Percentiles rank a stretch among this genome's conserved stretches.
phyloP scores from a whole-genome alignment of 352 stramenopile genomes.

The Phytophthora pluvialis region DNA sequence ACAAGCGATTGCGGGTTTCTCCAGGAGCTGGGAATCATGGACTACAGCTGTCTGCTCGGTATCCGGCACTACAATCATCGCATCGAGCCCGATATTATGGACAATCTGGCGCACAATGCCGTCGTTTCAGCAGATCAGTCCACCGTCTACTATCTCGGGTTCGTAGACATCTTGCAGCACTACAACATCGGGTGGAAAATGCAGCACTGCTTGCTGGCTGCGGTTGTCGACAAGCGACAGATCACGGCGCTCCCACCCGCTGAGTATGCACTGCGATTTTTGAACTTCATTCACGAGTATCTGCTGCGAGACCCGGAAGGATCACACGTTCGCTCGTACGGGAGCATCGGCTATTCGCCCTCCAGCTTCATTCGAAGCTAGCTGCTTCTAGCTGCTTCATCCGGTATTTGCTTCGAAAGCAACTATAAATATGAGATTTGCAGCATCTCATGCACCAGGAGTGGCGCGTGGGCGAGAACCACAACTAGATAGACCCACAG shows the following conservation, averaged over 20 bases:
- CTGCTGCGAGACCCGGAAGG: slow-evolving; percentile 69
- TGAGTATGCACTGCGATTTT: slow-evolving; percentile 86
- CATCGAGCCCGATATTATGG: slow-evolving; percentile 55
- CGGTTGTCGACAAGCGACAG: slow-evolving; percentile 72
- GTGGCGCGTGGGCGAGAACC: too few relatives aligned
- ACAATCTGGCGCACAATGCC: slow-evolving; percentile 74
- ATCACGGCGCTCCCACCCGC: slow-evolving; percentile 84
- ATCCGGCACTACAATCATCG: slow-evolving; percentile 65
- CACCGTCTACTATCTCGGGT: slow-evolving; percentile 85
- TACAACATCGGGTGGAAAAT: slow-evolving; percentile 89
- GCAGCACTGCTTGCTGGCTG: slow-evolving; percentile 77
- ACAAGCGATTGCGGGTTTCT: slow-evolving; percentile 87
- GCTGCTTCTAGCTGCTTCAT: too few relatives aligned
- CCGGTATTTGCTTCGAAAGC: background rate
- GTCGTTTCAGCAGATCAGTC: slow-evolving; percentile 77
- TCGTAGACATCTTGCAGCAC: slow-evolving; percentile 87
- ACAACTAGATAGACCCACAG: slow-evolving; percentile 15
- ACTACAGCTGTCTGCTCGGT: slow-evolving; percentile 86
- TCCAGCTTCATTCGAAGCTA: slow-evolving; percentile 28
- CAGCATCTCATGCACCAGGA: slow-evolving; percentile 7
- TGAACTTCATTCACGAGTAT: slow-evolving; percentile 88
- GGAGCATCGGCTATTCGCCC: slow-evolving; percentile 60
- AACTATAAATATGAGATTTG: slow-evolving; percentile 28
- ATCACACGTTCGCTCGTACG: slow-evolving; percentile 71
- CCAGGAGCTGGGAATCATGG: slow-evolving; percentile 88